These are phyloP conservation scores for Ophiosphaerella narmari DNA, from an alignment of 2,329 filamentous ascomycete species.

Conservation along the genomic window DNA sequence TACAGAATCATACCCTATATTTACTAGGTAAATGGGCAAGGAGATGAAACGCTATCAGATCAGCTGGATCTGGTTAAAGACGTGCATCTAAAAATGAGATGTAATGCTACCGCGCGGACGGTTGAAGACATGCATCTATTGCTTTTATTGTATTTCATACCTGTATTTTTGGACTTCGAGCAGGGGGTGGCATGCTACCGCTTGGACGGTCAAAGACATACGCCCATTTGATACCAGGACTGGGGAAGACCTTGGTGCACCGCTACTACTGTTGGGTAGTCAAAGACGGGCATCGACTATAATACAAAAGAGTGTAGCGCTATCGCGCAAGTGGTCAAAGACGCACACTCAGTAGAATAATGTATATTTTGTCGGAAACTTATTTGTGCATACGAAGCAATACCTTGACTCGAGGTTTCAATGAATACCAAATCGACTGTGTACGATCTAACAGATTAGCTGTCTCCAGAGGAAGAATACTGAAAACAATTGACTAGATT, in stretches of 20 bases:
- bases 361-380: constrained; percentile 5
- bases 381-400: too few species aligned
- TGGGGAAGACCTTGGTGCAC: constrained; percentile 6
- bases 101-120: constrained; percentile 32
- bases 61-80: constrained; percentile 28
- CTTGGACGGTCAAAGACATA: constrained; percentile 32
- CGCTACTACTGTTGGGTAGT: constrained; percentile 24
- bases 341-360: constrained; percentile 12
- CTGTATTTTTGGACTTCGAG: neutral
- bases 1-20: constrained; percentile 84
- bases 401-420: too few species aligned
- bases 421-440: too few species aligned
- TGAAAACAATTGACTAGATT: too few species aligned
- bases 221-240: constrained; percentile 6
- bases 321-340: constrained; percentile 21
- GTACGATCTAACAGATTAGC: too few species aligned
- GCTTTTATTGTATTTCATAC: constrained; percentile 2
- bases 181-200: constrained; percentile 23
- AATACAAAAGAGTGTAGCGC: constrained; percentile 11
- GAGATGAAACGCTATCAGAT: constrained; percentile 33
- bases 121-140: constrained; percentile 22
- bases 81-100: constrained; percentile 21
- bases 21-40: constrained; percentile 60
- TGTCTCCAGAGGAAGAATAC: too few species aligned
- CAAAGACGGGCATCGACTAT: constrained; percentile 21